phyloP scores from a whole-genome alignment of 2,329 filamentous ascomycete species.

The Epichloe scottii region DNA sequence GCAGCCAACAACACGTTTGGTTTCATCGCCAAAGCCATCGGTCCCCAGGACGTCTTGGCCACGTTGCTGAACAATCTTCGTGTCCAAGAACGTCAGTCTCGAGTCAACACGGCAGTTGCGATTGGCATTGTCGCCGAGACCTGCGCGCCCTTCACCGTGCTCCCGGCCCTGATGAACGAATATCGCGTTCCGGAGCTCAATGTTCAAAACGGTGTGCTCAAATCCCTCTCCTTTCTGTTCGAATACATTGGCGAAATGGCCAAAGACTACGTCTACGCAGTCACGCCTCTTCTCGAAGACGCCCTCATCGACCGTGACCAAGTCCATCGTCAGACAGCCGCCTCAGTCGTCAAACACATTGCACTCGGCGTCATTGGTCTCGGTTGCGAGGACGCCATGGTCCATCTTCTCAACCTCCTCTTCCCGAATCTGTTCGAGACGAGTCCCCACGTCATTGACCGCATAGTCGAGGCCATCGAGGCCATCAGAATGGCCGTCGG shows the following conservation, averaged over 20 bases:
- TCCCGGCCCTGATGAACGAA: constrained; percentile 99
- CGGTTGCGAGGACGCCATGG: constrained; percentile 96
- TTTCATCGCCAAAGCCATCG: constrained; percentile 98
- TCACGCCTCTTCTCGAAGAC: constrained; percentile 89
- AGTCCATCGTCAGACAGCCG: constrained; percentile 93
- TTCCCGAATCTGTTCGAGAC: constrained; percentile 98
- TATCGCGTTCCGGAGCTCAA: constrained; percentile 97
- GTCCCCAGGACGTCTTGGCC: constrained; percentile 90
- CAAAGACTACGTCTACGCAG: constrained; percentile 98
- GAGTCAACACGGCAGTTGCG: constrained; percentile 95
- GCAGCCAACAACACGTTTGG: constrained; percentile 99
- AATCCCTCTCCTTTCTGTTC: constrained; percentile 92
- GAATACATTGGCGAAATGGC: constrained; percentile 99
- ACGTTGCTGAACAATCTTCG: constrained; percentile 93
- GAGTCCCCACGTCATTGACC: constrained; percentile 93
- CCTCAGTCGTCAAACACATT: constrained; percentile 94
- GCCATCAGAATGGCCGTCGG: constrained; percentile 89
- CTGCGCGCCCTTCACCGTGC: constrained; percentile 93
- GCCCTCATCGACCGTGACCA: constrained; percentile 96
- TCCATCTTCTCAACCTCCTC: constrained; percentile 89
- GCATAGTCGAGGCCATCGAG: constrained; percentile 94
- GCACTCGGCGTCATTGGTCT: constrained; percentile 94
- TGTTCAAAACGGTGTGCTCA: constrained; percentile 96
- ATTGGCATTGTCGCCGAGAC: constrained; percentile 98
- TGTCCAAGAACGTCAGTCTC: constrained; percentile 93